phyloP scores from a whole-genome alignment of 1,284 basidiomycete genomes.

The Microbotryomycetes sp. region DNA sequence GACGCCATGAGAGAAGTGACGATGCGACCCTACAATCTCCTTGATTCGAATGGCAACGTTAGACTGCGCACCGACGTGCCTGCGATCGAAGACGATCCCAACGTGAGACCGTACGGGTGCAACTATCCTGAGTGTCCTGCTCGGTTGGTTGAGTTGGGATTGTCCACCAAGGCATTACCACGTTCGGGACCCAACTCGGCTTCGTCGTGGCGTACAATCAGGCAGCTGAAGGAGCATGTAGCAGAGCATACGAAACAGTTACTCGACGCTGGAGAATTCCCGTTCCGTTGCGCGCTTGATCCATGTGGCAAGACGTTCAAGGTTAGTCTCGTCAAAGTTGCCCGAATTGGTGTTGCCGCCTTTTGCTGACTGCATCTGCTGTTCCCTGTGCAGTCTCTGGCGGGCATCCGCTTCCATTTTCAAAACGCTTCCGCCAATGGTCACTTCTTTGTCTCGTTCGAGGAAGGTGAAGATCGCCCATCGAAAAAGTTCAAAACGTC shows the following conservation, averaged over 20 bases:
- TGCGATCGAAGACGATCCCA: constrained; percentile 31
- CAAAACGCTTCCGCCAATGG: constrained; percentile 38
- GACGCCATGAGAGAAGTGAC: not conserved
- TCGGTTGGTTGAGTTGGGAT: constrained; percentile 1
- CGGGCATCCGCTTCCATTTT: constrained; percentile 34
- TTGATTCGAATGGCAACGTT: not conserved
- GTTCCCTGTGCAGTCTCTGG: constrained; percentile 36
- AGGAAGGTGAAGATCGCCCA: constrained; percentile 25
- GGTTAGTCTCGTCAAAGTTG: constrained; percentile 8
- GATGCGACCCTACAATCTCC: not conserved
- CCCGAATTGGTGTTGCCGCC: no score
- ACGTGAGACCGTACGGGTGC: constrained; percentile 29
- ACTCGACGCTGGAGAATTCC: constrained; percentile 14
- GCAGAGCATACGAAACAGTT: constrained; percentile 11
- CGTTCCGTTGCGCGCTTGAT: constrained; percentile 32
- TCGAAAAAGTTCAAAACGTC: constrained; percentile 32
- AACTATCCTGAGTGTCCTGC: constrained; percentile 8
- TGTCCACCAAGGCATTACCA: not conserved
- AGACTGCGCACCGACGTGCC: constrained; percentile 27
- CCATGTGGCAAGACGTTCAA: constrained; percentile 35
- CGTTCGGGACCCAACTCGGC: not conserved
- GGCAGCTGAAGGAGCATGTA: constrained; percentile 27
- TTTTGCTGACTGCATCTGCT: no score
- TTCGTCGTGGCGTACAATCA: constrained; percentile 24
- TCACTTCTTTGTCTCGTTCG: constrained; percentile 28